Evolutionary conservation across 2,329 filamentous ascomycete genomes (phyloP), one percentile per base, ranked within the genome.

Genomic region (Cladosporium cucumerinum): DNA sequence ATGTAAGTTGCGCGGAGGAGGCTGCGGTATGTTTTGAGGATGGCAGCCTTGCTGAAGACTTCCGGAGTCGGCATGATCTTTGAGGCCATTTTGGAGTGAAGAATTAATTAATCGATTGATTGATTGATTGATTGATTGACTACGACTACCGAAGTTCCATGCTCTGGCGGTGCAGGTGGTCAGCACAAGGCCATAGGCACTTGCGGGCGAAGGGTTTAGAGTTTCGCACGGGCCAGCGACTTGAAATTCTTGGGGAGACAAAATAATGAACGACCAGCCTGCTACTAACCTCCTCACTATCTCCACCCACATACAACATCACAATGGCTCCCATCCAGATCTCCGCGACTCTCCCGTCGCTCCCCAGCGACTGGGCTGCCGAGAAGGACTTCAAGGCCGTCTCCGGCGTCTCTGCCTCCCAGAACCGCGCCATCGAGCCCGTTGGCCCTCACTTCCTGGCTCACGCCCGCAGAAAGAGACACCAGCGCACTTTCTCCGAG

Each of bases 381-480:
- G 93, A 96, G 67, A 96, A 96, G 79, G 92, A 96, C 79, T 97
- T 98, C 86, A 95, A 95, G 82, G 80, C 90, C 65, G 78, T 96
- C 70, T 90, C 89, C 73, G 84, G 87, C 72, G 84, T 98, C 69
- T 93, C 91, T 68, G 81, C 85, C 69, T 87, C 92, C 46, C 90
- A 88, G 59, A 89, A 93, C 82, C 89, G 95, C 76, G 94, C 90
- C 77, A 89, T 99, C 74, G 95, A 98, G 84, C 93, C 95, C 63
- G 92, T 98, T 72, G 95, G 95, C 72, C 94, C 95, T 80, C 92
- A 97, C 84, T 99, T 97, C 85, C 89, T 99, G 70, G 95, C 95
- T 72, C 93, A 98, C 80, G 95, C 95, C 74, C 93, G 95, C 77
- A 91, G 95, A 80, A 92, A 74, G 63, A 68, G 87, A 82, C 93